Base-by-base conservation (phyloP, 306 rosid genomes). In the Quercus suber region DNA sequence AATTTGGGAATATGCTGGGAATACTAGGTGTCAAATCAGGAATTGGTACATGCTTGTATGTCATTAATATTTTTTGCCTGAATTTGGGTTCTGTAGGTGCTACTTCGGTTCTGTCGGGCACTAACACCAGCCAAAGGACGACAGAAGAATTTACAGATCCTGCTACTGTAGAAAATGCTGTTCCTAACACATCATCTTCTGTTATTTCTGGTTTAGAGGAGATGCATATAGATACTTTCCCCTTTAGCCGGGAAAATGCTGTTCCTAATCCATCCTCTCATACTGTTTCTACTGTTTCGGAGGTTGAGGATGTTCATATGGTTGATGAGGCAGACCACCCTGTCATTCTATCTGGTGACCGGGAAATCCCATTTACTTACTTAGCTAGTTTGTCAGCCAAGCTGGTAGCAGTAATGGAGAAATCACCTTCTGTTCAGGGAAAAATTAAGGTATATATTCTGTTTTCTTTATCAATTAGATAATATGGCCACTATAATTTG, bases 381-480 rank as follows among this genome's bases (percentile, higher is more conserved):
- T 73, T 95, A 61, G 88, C 92, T 82, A 89, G 90, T 92, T 87
- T 95, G 90, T 95, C 92, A 15, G 87, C 92, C 84, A 95, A 90
- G 89, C 90, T 89, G 94, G 85, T 80, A 55, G 75, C 92, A 45
- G 82, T 80, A 81, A 90, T 82, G 85, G 90, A 81, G 73, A 82
- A 79, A 49, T 72, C 76, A 68, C 84, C 82, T 76, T 82, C 77
- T 37, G 86, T 92, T 75, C 87, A 35, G 76, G 99, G 99, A 68
- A 92, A 83, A 79, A 83, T 95, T 75, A 95, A 92, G 99, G 99
- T 92, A 82, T 69, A 20, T 49, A 45, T 20, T 76, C 56, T 76
- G 20, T 61, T 59, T 73, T 75, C 79, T 76, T 73, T 77, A 78
- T 83, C 67, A 58, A 53, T 35, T 41, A 17, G 67, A 78, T 64